Evolutionary conservation across 2,329 filamentous ascomycete genomes (phyloP).

Genomic region (Chaetomiaceae sp.): DNA sequence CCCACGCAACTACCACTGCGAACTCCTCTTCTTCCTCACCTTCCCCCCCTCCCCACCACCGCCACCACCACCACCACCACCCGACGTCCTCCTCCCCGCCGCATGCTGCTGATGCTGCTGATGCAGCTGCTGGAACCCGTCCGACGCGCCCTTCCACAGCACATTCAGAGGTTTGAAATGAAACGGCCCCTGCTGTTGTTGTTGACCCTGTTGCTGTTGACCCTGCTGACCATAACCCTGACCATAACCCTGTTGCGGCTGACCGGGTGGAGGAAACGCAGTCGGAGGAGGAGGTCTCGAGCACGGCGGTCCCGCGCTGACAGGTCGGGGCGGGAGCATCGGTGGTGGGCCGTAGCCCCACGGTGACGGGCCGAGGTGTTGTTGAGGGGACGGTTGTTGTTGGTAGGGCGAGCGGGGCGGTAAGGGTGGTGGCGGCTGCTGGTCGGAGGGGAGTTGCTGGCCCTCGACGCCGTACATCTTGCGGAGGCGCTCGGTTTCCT

Average conservation of each 20-base stretch:
- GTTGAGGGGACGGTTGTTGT: constrained; percentile 3
- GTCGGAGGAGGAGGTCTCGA: too few relatives aligned
- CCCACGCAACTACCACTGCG: constrained; percentile 27
- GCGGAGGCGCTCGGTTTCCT: constrained; percentile 77
- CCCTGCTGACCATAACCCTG: neutral
- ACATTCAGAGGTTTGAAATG: constrained; percentile 21
- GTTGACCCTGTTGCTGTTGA: constrained; percentile 19
- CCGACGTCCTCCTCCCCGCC: constrained; percentile 3
- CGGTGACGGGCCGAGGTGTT: constrained; percentile 20
- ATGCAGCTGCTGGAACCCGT: constrained; percentile 18
- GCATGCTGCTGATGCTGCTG: constrained; percentile 13
- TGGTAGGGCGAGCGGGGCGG: constrained; percentile 14
- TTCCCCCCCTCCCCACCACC: constrained; percentile 27
- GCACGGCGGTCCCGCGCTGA: constrained; percentile 46
- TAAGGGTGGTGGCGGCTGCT: constrained; percentile 12
- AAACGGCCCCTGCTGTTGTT: constrained; percentile 24
- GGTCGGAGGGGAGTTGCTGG: constrained; percentile 35
- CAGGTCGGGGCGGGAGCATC: constrained; percentile 40
- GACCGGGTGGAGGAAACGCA: too few relatives aligned
- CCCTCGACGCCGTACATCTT: constrained; percentile 60
- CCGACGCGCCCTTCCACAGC: constrained; percentile 21
- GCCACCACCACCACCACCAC: too few relatives aligned
- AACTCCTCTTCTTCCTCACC: constrained; percentile 34
- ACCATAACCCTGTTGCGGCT: too few relatives aligned
- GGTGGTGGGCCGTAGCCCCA: constrained; percentile 17